Evolutionary conservation across 176 grass and related monocot genomes (phyloP), one percentile per base, ranked within the genome.

Genomic region (Phoenix dactylifera): DNA sequence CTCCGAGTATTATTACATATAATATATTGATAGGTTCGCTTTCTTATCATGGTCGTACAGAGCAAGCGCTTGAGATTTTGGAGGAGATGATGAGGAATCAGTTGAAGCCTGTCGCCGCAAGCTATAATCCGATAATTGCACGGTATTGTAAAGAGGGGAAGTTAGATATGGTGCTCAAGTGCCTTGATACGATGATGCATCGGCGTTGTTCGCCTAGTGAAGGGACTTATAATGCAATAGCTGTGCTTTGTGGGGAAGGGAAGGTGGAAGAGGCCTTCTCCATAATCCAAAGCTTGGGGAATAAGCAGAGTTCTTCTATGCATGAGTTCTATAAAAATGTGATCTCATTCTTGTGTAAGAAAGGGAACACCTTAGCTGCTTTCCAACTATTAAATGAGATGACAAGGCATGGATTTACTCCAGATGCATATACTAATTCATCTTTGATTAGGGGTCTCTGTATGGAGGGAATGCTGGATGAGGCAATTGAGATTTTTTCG

Each of bases 221-320:
- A 51, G 72, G 72, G 7, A 75, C 72, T 32, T 75, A 59, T 20
- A 75, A 75, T 67, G 72, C 72, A 20, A 67, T 75, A 20, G 62
- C 72, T 7, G 54, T 66, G 35, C 72, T 75, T 20, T 75, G 63
- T 67, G 54, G 44, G 56, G 72, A 66, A 58, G 63, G 54, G 30
- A 75, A 59, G 72, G 72, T 67, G 44, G 55, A 35, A 32, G 72
- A 75, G n/a, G 55, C 72, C 17, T 67, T 67, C 48, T 75, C 63
- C 12, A 66, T 75, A 59, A 44, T 75, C 24, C 52, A 57, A 51
- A 66, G 44, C 6, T n/a, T 75, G 48, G 55, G 32, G 2, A 58
- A 39, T 4, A 75, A 58, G 44, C 72, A 66, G 24, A 66, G 51
- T 58, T 14, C 15, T 39, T 52, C 62, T 10, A 67, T 59, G 55